These are phyloP conservation scores for Aspergillus texensis DNA, from an alignment of 2,329 filamentous ascomycete species.

Conservation along the genomic window DNA sequence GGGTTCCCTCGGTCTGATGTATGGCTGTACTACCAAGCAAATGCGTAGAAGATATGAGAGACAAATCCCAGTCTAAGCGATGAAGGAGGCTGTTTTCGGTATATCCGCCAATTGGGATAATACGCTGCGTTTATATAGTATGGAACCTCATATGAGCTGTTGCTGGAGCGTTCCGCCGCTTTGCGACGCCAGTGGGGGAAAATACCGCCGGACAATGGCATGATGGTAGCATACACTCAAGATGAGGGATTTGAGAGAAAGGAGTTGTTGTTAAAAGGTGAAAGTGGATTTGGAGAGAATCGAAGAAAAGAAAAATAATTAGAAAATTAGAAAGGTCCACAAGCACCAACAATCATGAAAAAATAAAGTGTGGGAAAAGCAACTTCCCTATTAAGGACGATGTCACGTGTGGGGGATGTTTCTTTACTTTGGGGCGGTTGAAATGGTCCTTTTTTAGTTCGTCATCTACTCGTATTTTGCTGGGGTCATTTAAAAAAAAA, in stretches of 20 bases:
- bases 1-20: slow-evolving; percentile 17
- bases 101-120: slow-evolving; percentile 78
- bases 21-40: slow-evolving; percentile 58
- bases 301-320: background rate
- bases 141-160: slow-evolving; percentile 38
- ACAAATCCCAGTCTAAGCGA: slow-evolving; percentile 75
- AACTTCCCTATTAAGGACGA: slow-evolving; percentile 17
- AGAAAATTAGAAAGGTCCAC: slow-evolving; percentile 3
- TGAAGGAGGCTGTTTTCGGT: slow-evolving; percentile 71
- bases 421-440: slow-evolving; percentile 2
- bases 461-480: background rate
- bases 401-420: slow-evolving; percentile 25
- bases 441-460: slow-evolving; percentile 8
- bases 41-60: slow-evolving; percentile 81
- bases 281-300: background rate
- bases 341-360: slow-evolving; percentile 5
- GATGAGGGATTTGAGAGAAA: slow-evolving; percentile 1
- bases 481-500: background rate
- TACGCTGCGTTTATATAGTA: slow-evolving; percentile 72
- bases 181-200: slow-evolving; percentile 31
- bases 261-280: background rate
- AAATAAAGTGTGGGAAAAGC: slow-evolving; percentile 10
- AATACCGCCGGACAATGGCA: slow-evolving; percentile 22
- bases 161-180: slow-evolving; percentile 27
- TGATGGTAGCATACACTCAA: slow-evolving; percentile 11